Base-by-base conservation (phyloP, 495 filamentous ascomycete genomes). In the Staphylotrichum longicolle region DNA sequence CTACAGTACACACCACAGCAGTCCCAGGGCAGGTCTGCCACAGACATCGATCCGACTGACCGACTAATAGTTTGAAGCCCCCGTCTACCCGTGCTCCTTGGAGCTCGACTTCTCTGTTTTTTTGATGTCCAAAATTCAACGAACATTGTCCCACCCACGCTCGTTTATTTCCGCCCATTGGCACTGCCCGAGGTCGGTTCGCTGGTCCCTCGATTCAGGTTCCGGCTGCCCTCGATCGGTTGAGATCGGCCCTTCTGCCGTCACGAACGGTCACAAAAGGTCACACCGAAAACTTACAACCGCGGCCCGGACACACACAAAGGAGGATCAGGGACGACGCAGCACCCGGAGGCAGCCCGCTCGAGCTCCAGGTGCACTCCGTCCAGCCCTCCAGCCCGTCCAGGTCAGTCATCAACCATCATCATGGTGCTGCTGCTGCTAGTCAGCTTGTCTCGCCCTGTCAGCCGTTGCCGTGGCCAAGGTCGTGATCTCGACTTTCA, bases 71-170 rank as follows among this genome's bases (percentile, higher is more conserved):
- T 45, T 34, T 14, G 37, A 7, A 27, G 47, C 47, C 57, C 63
- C 52, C 52, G 39, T 64, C 62, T 7, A 35, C 57, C 20, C 1
- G 20, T 27, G 58, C 39, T 57, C 41, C 63, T 54, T 42, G 40
- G 30, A 46, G 20, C 48, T 61, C 48, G 53, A 47, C 46, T 40
- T 57, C 34, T 53, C 44, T 53, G n/a, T 45, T 27, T 7, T 27
- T 27, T 27, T 27, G 20, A 27, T 27, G 20, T 27, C 20, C 20
- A 46, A 44, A 37, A 55, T 45, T 30, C 57, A 59, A 53, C 48
- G 52, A 45, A 30, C 57, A 60, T 53, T 44, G 54, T 65, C 54
- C 58, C 62, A 61, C 54, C 20, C 61, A 65, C 63, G 63, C 58
- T 65, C 63, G 63, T 65, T 65, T 62, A 14, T 54, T 39, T n/a